A percentile compares a stretch with the other conserved stretches of the same genome.
phyloP scores from a whole-genome alignment of 208 protist genomes.

The Porcisia hertigi region DNA sequence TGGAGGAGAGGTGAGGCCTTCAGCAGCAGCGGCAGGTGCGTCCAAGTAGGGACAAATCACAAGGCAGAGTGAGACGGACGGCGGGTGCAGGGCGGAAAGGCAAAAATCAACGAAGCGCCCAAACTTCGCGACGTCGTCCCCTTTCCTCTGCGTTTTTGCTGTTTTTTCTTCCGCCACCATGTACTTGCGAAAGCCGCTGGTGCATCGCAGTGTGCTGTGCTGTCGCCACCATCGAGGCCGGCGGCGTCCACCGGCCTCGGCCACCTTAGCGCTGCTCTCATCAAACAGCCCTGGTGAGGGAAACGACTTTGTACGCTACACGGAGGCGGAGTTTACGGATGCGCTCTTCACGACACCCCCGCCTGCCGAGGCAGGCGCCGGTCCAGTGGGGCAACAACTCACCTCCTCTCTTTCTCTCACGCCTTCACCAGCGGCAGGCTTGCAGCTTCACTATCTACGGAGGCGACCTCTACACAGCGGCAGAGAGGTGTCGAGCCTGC shows the following conservation, averaged over 20 bases:
- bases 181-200: conserved; percentile 2
- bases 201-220: neutral
- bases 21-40: neutral
- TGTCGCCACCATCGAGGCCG: neutral
- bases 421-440: neutral
- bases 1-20: too few species aligned
- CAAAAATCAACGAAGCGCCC: too few species aligned
- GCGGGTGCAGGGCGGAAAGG: neutral
- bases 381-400: neutral
- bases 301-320: conserved; percentile 18
- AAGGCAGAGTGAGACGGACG: neutral
- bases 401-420: neutral
- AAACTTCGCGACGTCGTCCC: neutral
- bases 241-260: neutral
- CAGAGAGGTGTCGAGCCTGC: conserved; percentile 9
- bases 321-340: conserved; percentile 24
- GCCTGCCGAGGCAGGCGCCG: neutral
- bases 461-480: conserved; percentile 21
- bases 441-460: neutral
- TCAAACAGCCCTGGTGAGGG: conserved; percentile 5
- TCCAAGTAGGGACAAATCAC: neutral
- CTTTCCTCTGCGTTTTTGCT: neutral
- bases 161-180: neutral
- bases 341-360: conserved; percentile 4
- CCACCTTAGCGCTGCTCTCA: neutral